Evolutionary conservation across 805 yeast genomes (phyloP).

Genomic region (Candida stauntonica): DNA sequence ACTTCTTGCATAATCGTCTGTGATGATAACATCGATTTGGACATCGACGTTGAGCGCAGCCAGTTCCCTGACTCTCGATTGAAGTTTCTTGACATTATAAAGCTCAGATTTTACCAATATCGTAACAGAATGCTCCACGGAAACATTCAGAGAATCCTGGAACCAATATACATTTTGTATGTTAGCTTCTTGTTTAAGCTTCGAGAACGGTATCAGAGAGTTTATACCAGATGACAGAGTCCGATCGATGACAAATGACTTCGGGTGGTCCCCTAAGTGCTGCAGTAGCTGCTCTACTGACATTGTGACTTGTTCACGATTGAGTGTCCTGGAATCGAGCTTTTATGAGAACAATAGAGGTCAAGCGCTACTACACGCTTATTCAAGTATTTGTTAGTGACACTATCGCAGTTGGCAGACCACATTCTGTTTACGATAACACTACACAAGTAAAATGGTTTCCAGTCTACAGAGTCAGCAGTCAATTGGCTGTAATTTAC

Average conservation of each 20-base stretch:
- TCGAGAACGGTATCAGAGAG: constrained; percentile 50
- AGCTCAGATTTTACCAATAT: constrained; percentile 24
- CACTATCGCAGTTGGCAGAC: background rate
- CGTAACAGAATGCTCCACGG: constrained; percentile 18
- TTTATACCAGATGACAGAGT: constrained; percentile 46
- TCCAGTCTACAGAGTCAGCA: background rate
- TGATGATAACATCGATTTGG: constrained; percentile 26
- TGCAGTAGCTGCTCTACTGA: constrained; percentile 9
- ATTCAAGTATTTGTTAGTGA: no score
- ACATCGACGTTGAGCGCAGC: constrained; percentile 11
- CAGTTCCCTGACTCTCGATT: constrained; percentile 18
- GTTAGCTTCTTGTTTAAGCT: constrained; percentile 45
- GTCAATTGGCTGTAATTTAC: background rate
- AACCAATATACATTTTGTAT: constrained; percentile 49
- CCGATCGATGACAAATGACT: constrained; percentile 34
- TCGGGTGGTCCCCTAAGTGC: constrained; percentile 31
- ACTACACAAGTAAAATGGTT: background rate
- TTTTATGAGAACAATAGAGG: no score
- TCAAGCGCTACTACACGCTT: no score
- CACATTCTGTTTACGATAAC: background rate
- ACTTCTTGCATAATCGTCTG: constrained; percentile 34
- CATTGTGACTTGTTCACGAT: no score
- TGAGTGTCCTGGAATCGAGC: background rate
- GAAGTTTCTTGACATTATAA: constrained; percentile 14
- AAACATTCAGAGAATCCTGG: constrained; percentile 20